Percentiles rank a stretch among this genome's conserved stretches.
Conservation (phyloP, 305 asterid species). For the Solanum hybrid region DNA sequence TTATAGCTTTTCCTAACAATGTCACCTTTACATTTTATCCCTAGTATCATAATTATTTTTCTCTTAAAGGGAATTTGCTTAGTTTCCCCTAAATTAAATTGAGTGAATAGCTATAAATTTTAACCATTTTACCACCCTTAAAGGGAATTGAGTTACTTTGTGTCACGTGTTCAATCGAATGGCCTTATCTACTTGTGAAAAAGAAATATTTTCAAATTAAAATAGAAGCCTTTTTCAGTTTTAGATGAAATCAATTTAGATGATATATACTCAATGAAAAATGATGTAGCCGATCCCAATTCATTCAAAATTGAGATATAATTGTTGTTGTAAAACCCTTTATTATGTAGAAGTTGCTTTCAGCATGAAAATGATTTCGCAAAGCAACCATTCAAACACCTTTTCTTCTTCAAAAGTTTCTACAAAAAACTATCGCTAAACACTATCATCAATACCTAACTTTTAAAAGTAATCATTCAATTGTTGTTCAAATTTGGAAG, state of each 20-base stretch:
- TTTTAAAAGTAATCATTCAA: neutral
- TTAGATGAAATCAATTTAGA: neutral
- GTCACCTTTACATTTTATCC: too few species aligned
- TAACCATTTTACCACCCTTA: neutral
- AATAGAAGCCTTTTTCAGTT: neutral
- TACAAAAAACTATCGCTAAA: neutral
- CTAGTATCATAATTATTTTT: too few species aligned
- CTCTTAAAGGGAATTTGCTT: too few species aligned
- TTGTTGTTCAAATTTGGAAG: neutral
- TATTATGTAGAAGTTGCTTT: neutral
- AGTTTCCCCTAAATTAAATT: neutral
- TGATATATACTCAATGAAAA: neutral
- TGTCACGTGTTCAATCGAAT: neutral
- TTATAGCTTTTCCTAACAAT: too few species aligned
- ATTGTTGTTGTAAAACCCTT: neutral
- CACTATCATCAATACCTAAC: neutral
- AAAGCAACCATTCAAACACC: neutral
- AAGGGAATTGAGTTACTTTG: neutral
- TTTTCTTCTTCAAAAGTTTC: neutral
- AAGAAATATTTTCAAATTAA: neutral
- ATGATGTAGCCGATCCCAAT: neutral
- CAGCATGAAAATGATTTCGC: neutral
- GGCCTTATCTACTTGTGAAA: neutral
- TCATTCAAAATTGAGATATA: neutral
- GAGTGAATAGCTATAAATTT: neutral